phyloP scores from a whole-genome alignment of 495 filamentous ascomycete species.

The Aspergillus hancockii region DNA sequence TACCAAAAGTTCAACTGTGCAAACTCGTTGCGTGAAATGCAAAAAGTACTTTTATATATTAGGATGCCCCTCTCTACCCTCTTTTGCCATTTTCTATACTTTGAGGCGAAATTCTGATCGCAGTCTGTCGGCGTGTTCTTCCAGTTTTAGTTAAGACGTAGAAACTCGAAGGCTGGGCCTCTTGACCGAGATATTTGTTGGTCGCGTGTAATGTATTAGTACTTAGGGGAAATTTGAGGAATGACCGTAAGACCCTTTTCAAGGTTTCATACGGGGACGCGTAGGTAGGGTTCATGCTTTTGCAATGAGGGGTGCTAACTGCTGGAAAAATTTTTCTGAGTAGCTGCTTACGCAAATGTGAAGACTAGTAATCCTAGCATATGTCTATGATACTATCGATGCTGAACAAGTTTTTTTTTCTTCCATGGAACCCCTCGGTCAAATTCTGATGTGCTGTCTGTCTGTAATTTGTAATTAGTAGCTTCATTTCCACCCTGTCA shows the following conservation, averaged over 20 bases:
- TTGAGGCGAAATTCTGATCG: no score
- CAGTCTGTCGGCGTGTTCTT: not conserved
- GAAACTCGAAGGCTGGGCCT: not conserved
- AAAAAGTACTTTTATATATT: no score
- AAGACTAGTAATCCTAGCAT: not conserved
- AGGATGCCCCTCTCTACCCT: not conserved
- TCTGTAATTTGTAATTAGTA: not conserved
- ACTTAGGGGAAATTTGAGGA: not conserved
- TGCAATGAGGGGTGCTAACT: no score
- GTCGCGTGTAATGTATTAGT: conserved; percentile 3
- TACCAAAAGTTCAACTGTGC: no score
- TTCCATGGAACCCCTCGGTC: not conserved
- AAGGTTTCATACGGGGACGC: not conserved
- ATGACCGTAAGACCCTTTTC: not conserved
- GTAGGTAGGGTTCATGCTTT: not conserved
- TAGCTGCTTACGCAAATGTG: not conserved
- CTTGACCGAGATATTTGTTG: not conserved
- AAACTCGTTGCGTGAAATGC: not conserved
- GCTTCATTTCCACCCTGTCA: conserved; percentile 12
- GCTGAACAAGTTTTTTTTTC: not conserved
- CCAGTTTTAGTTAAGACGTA: not conserved
- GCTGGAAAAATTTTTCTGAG: not conserved
- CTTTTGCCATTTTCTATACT: conserved; percentile 1
- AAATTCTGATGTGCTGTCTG: not conserved
- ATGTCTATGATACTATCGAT: not conserved